phyloP scores from a whole-genome alignment of 2,329 filamentous ascomycete species.

The Fusarium vanettenii region DNA sequence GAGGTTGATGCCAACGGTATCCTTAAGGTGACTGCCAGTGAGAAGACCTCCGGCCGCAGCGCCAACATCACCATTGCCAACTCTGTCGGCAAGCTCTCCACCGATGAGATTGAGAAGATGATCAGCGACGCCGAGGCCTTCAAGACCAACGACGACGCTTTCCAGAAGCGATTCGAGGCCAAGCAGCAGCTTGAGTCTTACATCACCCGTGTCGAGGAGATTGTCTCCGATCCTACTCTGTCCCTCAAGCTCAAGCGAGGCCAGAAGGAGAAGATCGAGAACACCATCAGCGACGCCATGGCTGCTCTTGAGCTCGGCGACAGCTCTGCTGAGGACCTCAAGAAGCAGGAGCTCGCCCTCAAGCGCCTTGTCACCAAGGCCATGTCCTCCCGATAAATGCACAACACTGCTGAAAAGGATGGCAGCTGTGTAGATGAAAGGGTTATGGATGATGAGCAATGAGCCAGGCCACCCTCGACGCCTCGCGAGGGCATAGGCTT shows the following conservation, averaged over 20 bases:
- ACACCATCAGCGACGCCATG: constrained; percentile 97
- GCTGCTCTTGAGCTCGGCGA: constrained; percentile 96
- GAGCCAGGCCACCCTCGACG: constrained; percentile 31
- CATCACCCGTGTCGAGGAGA: constrained; percentile 98
- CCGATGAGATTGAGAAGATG: constrained; percentile 96
- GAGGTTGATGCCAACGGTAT: constrained; percentile 99
- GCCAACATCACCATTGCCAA: constrained; percentile 99
- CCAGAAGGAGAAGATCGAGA: constrained; percentile 99
- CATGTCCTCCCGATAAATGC: constrained; percentile 86
- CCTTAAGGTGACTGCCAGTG: constrained; percentile 98
- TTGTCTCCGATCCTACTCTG: constrained; percentile 94
- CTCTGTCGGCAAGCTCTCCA: constrained; percentile 98
- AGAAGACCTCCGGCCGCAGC: constrained; percentile 97
- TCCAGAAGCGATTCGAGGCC: constrained; percentile 99
- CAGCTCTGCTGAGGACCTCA: constrained; percentile 89
- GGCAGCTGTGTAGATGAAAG: constrained; percentile 33
- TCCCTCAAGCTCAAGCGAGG: constrained; percentile 98
- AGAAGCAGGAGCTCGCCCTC: constrained; percentile 99
- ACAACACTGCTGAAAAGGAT: constrained; percentile 22
- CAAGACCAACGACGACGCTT: constrained; percentile 97
- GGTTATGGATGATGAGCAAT: constrained; percentile 21
- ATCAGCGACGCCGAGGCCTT: constrained; percentile 97
- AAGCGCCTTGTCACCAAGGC: constrained; percentile 99
- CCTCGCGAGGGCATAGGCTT: constrained; percentile 30
- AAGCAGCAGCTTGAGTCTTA: constrained; percentile 99